phyloP scores from a whole-genome alignment of 257 asterid species.

The Cordia subcordata region DNA sequence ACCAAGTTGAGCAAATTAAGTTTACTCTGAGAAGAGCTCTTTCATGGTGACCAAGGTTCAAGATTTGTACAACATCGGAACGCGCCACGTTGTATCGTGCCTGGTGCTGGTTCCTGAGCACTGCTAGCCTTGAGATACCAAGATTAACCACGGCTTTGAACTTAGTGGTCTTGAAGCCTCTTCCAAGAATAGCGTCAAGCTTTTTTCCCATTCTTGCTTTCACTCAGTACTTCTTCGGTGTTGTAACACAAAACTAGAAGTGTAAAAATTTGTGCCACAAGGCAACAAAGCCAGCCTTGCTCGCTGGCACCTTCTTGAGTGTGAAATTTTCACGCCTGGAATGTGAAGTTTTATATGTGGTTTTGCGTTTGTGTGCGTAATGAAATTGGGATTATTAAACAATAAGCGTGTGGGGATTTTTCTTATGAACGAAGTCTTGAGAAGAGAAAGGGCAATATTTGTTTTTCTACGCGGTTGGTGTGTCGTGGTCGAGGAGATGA shows the following conservation, averaged over 20 bases:
- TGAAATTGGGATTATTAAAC: background rate
- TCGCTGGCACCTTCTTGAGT: constrained; percentile 50
- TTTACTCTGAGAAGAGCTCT: constrained; percentile 83
- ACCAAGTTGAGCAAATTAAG: background rate
- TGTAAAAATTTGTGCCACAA: too few relatives aligned
- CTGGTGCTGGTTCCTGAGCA: constrained; percentile 68
- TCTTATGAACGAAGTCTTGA: background rate
- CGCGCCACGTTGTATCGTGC: constrained; percentile 55
- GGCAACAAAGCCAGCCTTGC: constrained; percentile 33
- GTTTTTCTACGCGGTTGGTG: constrained; percentile 1
- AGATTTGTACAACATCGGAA: constrained; percentile 68
- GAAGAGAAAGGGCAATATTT: background rate
- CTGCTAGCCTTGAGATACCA: constrained; percentile 60
- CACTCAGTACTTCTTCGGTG: background rate
- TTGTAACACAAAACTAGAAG: background rate
- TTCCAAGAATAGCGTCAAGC: constrained; percentile 60
- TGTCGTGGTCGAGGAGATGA: too few relatives aligned
- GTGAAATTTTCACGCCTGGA: background rate
- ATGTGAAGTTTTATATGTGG: background rate
- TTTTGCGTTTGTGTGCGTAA: background rate
- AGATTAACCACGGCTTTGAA: constrained; percentile 46
- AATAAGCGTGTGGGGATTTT: constrained; percentile 1
- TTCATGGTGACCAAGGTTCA: constrained; percentile 44
- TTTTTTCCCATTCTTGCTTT: constrained; percentile 53
- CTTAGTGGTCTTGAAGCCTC: constrained; percentile 36